Evolutionary conservation across 192 early-diverging fungal species (phyloP).

Genomic region (Entomortierella beljakovae): DNA sequence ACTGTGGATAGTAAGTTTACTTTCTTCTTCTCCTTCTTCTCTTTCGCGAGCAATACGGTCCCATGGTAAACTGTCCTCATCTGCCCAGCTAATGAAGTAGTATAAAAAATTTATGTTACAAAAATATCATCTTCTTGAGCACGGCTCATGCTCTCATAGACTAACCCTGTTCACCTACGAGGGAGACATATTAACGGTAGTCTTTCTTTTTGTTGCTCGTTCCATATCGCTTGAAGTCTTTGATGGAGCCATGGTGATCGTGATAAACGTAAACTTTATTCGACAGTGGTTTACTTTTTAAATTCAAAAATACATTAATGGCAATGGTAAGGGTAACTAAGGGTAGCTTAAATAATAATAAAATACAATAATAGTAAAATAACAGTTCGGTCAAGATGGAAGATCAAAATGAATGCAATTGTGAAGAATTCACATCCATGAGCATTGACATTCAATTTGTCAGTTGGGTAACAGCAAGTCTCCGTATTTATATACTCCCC

Average conservation of each 20-base stretch:
- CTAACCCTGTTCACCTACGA: constrained; percentile 7
- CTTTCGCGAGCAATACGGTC: not conserved
- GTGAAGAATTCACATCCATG: too few relatives aligned
- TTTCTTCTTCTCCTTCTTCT: not conserved
- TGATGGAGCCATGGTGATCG: constrained; percentile 15
- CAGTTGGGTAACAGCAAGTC: too few relatives aligned
- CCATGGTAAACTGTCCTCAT: not conserved
- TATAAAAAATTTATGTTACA: not conserved
- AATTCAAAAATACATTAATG: too few relatives aligned
- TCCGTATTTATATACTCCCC: too few relatives aligned
- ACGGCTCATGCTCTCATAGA: not conserved
- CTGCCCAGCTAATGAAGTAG: constrained; percentile 13
- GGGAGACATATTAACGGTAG: constrained; percentile 22
- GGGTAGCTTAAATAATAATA: not conserved
- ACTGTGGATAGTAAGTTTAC: not conserved
- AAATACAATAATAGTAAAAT: not conserved
- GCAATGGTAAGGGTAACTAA: not conserved
- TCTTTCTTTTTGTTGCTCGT: constrained; percentile 22
- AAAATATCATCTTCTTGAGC: too few relatives aligned
- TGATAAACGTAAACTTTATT: too few relatives aligned
- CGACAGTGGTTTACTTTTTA: not conserved
- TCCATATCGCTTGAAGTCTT: constrained; percentile 12
- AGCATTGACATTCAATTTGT: too few relatives aligned
- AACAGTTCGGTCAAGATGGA: too few relatives aligned
- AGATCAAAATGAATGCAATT: too few relatives aligned